A percentile compares a stretch with the other conserved stretches of the same genome.
Evolutionary conservation across 148 eudicot species (phyloP).

Genomic region (Rhododendron henanense): DNA sequence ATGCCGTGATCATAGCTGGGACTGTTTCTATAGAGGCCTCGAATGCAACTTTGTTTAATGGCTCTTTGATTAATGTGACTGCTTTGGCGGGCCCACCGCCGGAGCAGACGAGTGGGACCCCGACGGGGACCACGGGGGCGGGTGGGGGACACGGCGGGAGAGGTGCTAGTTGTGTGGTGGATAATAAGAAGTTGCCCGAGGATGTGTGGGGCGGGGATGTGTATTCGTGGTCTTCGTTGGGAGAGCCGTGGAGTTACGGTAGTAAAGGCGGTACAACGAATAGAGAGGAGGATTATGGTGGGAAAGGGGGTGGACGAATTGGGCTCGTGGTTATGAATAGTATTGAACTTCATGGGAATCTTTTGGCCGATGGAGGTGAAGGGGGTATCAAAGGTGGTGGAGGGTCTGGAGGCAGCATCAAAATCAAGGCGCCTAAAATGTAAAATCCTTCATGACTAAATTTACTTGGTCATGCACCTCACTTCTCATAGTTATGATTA

Average conservation of each 20-base stretch:
- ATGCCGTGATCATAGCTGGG: slow-evolving; percentile 49
- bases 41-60: slow-evolving; percentile 35
- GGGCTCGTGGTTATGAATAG: slow-evolving; percentile 29
- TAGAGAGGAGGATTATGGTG: slow-evolving; percentile 72
- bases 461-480: neutral
- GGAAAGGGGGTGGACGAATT: slow-evolving; percentile 84
- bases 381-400: slow-evolving; percentile 85
- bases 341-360: slow-evolving; percentile 44
- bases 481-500: neutral
- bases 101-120: slow-evolving; percentile 59
- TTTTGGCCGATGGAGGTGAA: slow-evolving; percentile 83
- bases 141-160: slow-evolving; percentile 96
- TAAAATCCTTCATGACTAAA: slow-evolving; percentile 23
- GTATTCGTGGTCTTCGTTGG: slow-evolving; percentile 67
- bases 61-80: slow-evolving; percentile 60
- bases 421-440: slow-evolving; percentile 58
- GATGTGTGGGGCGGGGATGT: slow-evolving; percentile 98
- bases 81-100: slow-evolving; percentile 60
- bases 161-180: slow-evolving; percentile 84
- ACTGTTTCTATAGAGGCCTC: slow-evolving; percentile 37
- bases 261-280: slow-evolving; percentile 76
- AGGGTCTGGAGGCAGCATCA: slow-evolving; percentile 91
- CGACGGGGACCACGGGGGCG: slow-evolving; percentile 51
- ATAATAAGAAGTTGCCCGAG: slow-evolving; percentile 56
- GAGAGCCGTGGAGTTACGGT: slow-evolving; percentile 75